A percentile compares a stretch with the other conserved stretches of the same genome.
Conservation (phyloP, 2,329 filamentous ascomycete species). For the Aureobasidium pullulans region DNA sequence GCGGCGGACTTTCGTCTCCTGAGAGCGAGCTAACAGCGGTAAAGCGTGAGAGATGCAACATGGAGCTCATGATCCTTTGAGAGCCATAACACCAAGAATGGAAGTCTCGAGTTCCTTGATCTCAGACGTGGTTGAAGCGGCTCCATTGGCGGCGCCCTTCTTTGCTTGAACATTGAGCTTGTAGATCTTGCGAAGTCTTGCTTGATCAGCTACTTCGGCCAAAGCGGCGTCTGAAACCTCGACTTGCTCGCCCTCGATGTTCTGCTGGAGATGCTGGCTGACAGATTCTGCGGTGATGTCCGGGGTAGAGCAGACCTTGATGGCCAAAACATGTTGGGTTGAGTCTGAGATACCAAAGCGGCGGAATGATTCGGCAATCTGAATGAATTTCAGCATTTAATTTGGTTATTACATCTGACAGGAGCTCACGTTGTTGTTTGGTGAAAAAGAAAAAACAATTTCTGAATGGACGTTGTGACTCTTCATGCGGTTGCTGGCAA, state of each 20-base stretch:
- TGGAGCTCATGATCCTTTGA: slow-evolving; percentile 50
- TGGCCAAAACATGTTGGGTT: slow-evolving; percentile 65
- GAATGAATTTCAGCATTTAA: slow-evolving; percentile 13
- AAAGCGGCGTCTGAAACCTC: slow-evolving; percentile 60
- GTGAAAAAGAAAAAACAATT: slow-evolving; percentile 70
- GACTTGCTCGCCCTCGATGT: slow-evolving; percentile 55
- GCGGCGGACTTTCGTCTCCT: not conserved
- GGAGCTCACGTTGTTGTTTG: slow-evolving; percentile 66
- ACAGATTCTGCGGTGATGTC: slow-evolving; percentile 39
- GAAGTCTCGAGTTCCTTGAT: slow-evolving; percentile 55
- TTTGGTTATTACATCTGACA: not conserved
- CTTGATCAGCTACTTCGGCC: slow-evolving; percentile 52
- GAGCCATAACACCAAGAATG: slow-evolving; percentile 68
- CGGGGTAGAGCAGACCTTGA: slow-evolving; percentile 60
- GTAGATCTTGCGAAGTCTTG: slow-evolving; percentile 74
- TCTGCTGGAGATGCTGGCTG: slow-evolving; percentile 52
- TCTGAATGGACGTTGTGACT: slow-evolving; percentile 86
- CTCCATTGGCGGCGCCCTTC: slow-evolving; percentile 34
- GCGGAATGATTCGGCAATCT: slow-evolving; percentile 90
- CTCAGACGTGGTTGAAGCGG: slow-evolving; percentile 15
- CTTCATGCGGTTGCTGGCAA: slow-evolving; percentile 55
- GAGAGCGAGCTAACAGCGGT: not conserved
- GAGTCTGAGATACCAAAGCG: slow-evolving; percentile 71
- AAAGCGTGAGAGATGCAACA: too few species aligned
- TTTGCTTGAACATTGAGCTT: slow-evolving; percentile 56